These are phyloP conservation scores for Prillingera fragicola DNA, from an alignment of 1,284 basidiomycete genomes.

Conservation along the genomic window DNA sequence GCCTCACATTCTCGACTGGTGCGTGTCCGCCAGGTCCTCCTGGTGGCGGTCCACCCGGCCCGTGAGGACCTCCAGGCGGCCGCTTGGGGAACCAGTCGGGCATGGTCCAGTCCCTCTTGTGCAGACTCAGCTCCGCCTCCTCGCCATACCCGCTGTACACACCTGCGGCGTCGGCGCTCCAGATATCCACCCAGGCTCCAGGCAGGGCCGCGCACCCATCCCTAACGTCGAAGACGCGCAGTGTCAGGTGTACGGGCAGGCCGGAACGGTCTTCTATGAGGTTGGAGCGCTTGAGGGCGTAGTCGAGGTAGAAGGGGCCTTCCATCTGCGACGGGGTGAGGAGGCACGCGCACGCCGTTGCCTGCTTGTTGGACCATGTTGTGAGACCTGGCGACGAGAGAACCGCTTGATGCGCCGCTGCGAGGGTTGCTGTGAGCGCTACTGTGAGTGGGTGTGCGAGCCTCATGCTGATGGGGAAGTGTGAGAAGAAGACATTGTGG, in stretches of 20 bases:
- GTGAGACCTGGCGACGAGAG: no score
- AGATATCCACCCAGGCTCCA: conserved; percentile 23
- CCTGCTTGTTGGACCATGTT: no score
- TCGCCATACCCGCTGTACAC: conserved; percentile 16
- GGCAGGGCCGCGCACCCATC: conserved; percentile 13
- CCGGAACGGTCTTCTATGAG: conserved; percentile 19
- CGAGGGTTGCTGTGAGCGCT: no score
- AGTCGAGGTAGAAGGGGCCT: conserved; percentile 28
- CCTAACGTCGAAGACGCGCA: conserved; percentile 14
- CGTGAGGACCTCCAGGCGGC: conserved; percentile 5
- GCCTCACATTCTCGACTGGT: conserved; percentile 8
- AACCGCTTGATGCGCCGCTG: no score
- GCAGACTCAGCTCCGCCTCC: conserved; percentile 4
- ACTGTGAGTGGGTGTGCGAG: no score
- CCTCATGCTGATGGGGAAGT: no score
- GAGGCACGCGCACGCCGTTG: no score
- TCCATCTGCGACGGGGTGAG: conserved; percentile 1
- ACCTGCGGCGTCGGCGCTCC: conserved; percentile 17
- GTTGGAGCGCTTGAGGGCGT: conserved; percentile 13
- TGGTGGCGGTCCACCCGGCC: conserved; percentile 5
- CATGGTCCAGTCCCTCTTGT: conserved; percentile 4
- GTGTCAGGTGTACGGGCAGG: conserved; percentile 15
- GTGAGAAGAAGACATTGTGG: no score
- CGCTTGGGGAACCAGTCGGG: background rate
- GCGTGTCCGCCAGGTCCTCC: conserved; percentile 10